phyloP scores from a whole-genome alignment of 2,329 filamentous ascomycete genomes.

The Neofusicoccum kwambonambiense region DNA sequence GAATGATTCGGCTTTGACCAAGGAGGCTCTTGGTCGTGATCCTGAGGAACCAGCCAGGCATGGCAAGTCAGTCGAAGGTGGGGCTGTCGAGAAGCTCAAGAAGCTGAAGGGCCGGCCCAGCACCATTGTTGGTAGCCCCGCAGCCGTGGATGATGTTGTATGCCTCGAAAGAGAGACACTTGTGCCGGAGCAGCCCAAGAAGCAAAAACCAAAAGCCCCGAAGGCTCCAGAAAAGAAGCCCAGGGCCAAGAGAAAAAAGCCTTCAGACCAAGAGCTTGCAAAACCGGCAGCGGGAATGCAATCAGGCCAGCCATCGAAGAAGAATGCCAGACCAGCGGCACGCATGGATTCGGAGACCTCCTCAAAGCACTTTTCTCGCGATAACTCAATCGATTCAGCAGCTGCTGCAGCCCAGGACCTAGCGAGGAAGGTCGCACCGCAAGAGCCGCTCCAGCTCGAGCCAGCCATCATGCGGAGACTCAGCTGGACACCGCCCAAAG shows the following conservation, averaged over 20 bases:
- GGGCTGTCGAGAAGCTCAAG: neutral
- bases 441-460: slow-evolving; percentile 27
- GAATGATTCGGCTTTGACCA: slow-evolving; percentile 1
- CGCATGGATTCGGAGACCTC: neutral
- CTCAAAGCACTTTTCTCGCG: slow-evolving; percentile 1
- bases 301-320: neutral
- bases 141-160: neutral
- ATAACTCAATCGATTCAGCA: neutral
- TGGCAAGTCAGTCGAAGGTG: slow-evolving; percentile 14
- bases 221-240: neutral
- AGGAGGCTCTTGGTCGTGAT: neutral
- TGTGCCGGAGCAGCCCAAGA: slow-evolving; percentile 25
- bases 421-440: slow-evolving; percentile 3
- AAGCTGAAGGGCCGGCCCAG: neutral
- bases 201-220: slow-evolving; percentile 23
- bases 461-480: slow-evolving; percentile 31
- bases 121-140: neutral
- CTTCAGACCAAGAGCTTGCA: neutral
- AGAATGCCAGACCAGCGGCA: neutral
- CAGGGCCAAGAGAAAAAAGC: neutral
- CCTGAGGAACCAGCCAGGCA: slow-evolving; percentile 20
- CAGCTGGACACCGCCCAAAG: slow-evolving; percentile 38
- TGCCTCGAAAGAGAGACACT: neutral
- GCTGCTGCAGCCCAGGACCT: slow-evolving; percentile 16
- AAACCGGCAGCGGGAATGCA: neutral